Evolutionary conservation across 371 early-diverging fungal genomes (phyloP).

Genomic region (Mortierella sp.): DNA sequence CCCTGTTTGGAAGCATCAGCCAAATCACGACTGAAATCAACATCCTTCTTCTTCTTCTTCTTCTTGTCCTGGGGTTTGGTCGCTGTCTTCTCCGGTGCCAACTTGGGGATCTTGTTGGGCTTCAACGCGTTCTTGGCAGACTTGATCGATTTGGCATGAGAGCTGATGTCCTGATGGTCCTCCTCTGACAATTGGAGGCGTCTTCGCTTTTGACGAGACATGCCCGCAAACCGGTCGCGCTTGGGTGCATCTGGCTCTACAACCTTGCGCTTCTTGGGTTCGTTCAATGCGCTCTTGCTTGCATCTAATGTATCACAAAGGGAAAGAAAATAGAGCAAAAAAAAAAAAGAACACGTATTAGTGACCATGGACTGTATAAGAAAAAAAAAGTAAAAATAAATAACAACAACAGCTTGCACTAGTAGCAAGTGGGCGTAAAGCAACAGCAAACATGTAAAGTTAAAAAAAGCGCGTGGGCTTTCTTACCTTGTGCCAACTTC

Average conservation of each 20-base stretch:
- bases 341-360: not conserved
- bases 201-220: constrained; percentile 77
- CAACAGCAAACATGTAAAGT: not conserved
- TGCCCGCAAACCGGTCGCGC: constrained; percentile 75
- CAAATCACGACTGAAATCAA: constrained; percentile 60
- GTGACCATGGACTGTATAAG: not conserved
- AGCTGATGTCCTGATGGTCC: constrained; percentile 66
- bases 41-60: constrained; percentile 58
- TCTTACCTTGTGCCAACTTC: constrained; percentile 59
- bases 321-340: not conserved
- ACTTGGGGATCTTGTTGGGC: constrained; percentile 59
- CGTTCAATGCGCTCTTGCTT: constrained; percentile 59
- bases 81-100: constrained; percentile 35
- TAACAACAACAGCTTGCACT: not conserved
- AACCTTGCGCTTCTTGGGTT: constrained; percentile 58
- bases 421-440: not conserved
- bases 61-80: constrained; percentile 48
- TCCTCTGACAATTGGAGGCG: constrained; percentile 71
- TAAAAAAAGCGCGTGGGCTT: not conserved
- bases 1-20: constrained; percentile 49
- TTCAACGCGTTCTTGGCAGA: constrained; percentile 70
- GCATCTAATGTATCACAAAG: constrained; percentile 24
- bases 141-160: constrained; percentile 62
- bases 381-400: constrained; percentile 9
- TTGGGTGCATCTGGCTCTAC: constrained; percentile 61